phyloP scores from a whole-genome alignment of 805 yeast species.

The Spathaspora arborariae region DNA sequence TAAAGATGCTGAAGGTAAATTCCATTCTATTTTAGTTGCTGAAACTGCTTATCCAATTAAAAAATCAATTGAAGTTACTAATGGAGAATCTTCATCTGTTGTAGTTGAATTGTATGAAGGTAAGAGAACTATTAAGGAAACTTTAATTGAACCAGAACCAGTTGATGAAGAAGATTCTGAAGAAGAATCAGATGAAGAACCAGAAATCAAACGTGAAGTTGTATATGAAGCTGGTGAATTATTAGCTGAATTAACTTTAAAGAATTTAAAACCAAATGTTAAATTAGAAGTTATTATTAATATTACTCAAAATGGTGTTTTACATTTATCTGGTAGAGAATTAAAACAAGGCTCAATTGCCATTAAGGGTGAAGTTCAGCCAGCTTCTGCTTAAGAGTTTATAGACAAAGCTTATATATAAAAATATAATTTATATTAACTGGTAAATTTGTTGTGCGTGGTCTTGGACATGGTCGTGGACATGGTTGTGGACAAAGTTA shows the following conservation, averaged over 20 bases:
- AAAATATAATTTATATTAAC: not conserved
- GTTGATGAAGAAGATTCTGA: conserved; percentile 51
- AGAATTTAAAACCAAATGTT: conserved; percentile 60
- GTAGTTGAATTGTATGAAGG: conserved; percentile 79
- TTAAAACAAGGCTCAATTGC: conserved; percentile 54
- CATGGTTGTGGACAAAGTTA: no score
- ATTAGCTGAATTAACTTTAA: conserved; percentile 74
- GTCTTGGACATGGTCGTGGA: no score
- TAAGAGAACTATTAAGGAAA: conserved; percentile 77
- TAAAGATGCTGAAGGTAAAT: conserved; percentile 66
- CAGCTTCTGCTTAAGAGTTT: not conserved
- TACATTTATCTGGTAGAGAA: conserved; percentile 66
- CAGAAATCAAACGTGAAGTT: conserved; percentile 77
- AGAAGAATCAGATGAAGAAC: conserved; percentile 72
- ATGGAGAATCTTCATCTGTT: conserved; percentile 55
- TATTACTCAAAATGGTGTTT: conserved; percentile 60
- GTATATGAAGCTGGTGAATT: conserved; percentile 68
- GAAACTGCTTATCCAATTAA: conserved; percentile 92
- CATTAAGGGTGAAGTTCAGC: conserved; percentile 51
- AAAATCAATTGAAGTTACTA: conserved; percentile 62
- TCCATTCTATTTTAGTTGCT: conserved; percentile 67
- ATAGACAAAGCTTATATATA: not conserved
- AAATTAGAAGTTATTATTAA: conserved; percentile 67
- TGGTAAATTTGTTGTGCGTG: no score
- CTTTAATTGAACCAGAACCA: conserved; percentile 66